Conservation (phyloP, 495 filamentous ascomycete species). For the Apiosordaria backusii region DNA sequence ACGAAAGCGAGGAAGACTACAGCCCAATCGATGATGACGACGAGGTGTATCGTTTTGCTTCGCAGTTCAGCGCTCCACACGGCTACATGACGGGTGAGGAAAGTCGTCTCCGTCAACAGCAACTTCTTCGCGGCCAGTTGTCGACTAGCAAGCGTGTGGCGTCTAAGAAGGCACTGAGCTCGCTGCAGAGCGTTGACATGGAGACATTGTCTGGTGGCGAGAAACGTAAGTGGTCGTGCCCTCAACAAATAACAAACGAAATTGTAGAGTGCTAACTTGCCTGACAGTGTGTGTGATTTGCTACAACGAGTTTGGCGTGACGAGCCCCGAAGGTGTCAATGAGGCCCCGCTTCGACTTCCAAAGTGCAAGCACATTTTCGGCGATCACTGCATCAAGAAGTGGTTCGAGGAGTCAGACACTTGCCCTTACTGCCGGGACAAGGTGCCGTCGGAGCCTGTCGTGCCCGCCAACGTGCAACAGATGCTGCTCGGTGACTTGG, state of each 20-base stretch:
- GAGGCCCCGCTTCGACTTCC: conserved; percentile 52
- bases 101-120: conserved; percentile 34
- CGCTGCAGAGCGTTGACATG: conserved; percentile 43
- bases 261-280: conserved; percentile 27
- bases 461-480: conserved; percentile 16
- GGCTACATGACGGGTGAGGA: conserved; percentile 22
- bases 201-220: conserved; percentile 43
- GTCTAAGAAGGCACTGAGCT: conserved; percentile 43
- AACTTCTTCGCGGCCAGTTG: conserved; percentile 38
- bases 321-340: conserved; percentile 49
- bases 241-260: neutral
- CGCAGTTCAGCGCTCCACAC: conserved; percentile 18
- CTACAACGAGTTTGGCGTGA: conserved; percentile 53
- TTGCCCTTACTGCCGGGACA: conserved; percentile 57
- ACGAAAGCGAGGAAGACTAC: conserved; percentile 32
- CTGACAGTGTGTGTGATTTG: conserved; percentile 57
- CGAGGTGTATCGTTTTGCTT: conserved; percentile 21
- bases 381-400: conserved; percentile 57
- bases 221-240: conserved; percentile 41
- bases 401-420: conserved; percentile 58
- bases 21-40: conserved; percentile 23
- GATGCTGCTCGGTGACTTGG: conserved; percentile 22
- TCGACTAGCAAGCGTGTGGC: conserved; percentile 42
- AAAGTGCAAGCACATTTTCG: conserved; percentile 57
- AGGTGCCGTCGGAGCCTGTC: conserved; percentile 47